These are phyloP conservation scores for Trichosporon inkin DNA, from an alignment of 1,284 basidiomycete genomes.

Conservation along the genomic window DNA sequence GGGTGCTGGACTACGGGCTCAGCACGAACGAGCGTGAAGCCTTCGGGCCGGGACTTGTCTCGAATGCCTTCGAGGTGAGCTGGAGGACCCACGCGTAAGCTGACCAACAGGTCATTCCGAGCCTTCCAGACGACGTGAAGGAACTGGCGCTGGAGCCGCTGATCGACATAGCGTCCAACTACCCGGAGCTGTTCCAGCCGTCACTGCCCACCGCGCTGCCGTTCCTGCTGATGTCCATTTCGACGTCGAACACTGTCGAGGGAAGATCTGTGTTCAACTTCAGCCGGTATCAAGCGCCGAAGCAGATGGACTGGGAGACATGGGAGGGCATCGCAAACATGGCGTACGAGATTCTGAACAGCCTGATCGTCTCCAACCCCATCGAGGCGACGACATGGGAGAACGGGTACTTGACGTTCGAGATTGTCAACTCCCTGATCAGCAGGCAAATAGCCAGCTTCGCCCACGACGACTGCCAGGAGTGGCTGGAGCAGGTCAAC, in stretches of 20 bases:
- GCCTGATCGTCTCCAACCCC: constrained; percentile 34
- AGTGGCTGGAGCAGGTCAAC: constrained; percentile 63
- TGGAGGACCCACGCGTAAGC: constrained; percentile 3
- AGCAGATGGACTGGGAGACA: constrained; percentile 56
- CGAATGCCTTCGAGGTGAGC: constrained; percentile 33
- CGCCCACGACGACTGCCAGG: constrained; percentile 54
- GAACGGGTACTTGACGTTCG: constrained; percentile 27
- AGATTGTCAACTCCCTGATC: constrained; percentile 36
- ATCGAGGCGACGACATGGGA: constrained; percentile 29
- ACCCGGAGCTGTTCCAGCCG: constrained; percentile 61
- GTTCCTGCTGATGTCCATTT: constrained; percentile 54
- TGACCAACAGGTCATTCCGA: constrained; percentile 17
- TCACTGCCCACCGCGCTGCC: constrained; percentile 63
- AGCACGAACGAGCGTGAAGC: constrained; percentile 30
- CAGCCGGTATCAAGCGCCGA: constrained; percentile 29
- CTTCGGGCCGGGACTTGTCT: constrained; percentile 30
- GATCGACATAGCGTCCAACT: constrained; percentile 64
- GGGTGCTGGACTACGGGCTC: constrained; percentile 35
- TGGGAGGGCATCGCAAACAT: constrained; percentile 67
- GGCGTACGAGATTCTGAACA: constrained; percentile 43
- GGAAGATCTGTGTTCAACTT: constrained; percentile 22
- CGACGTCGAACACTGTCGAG: constrained; percentile 28
- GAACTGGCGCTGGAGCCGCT: constrained; percentile 57
- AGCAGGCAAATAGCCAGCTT: constrained; percentile 35
- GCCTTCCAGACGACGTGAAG: constrained; percentile 30